Evolutionary conservation across 805 yeast species (phyloP), one percentile per base, ranked within the genome.

Genomic region (Metschnikowia dekortorum): DNA sequence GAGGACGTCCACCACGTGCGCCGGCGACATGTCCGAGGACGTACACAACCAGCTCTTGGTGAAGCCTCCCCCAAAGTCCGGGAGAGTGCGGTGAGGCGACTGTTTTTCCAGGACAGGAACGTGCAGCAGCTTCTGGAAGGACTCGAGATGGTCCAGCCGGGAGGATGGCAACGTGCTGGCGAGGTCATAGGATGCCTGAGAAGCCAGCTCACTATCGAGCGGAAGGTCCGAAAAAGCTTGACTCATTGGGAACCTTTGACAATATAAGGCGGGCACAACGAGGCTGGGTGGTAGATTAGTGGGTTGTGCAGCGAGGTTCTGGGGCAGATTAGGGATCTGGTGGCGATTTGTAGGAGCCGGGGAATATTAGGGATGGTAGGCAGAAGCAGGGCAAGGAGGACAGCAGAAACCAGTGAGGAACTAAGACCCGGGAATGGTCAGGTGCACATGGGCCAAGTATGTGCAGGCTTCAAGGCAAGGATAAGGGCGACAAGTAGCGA

Each of bases 1-100:
- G 11, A 73, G 57, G 6, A 71, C 49, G 9, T 61, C 56, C 6
- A 70, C 56, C 31, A 61, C 54, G 34, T 71, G 71, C n/a, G 59
- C 60, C 31, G 55, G 42, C 35, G 30, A 22, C 34, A 34, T 39
- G 36, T 35, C 41, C 29, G 46, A 14, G 26, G 22, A 30, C 31
- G 39, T 39, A 10, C 31, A 26, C 33, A 52, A 39, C 53, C 55
- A 50, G 38, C 39, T 46, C 31, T 33, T 39, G 10, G 55, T 44
- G 37, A 52, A 50, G 22, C 55, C 53, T 11, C 39, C 35, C 39
- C 16, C 18, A 18, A 39, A 31, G n/a, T 39, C 46, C 10, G 43
- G 46, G 32, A 35, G 39, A 26, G 26, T 14, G 18, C 42, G 42
- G 48, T 38, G 37, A 18, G 8, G 22, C 28, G 29, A 4, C 10